A percentile compares a stretch with the other conserved stretches of the same genome.
Conservation (phyloP, 2,329 filamentous ascomycete genomes). For the Rasamsonia emersonii region DNA sequence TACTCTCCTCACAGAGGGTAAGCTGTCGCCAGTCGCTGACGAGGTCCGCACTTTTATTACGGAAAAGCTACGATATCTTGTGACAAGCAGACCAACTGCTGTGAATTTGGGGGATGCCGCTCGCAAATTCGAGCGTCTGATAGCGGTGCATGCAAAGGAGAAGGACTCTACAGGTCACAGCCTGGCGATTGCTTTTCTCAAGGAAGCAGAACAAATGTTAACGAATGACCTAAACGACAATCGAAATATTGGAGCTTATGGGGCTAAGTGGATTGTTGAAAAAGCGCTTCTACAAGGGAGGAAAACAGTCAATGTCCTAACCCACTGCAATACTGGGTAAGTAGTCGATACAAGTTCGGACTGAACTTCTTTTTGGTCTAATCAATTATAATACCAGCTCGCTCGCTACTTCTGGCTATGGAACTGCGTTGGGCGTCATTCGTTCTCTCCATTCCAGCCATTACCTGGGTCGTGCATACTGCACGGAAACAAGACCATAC, state of each 20-base stretch:
- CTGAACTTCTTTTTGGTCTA: slow-evolving; percentile 1
- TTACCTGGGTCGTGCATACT: slow-evolving; percentile 75
- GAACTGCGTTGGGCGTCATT: slow-evolving; percentile 89
- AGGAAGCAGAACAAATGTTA: slow-evolving; percentile 77
- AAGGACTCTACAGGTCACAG: slow-evolving; percentile 29
- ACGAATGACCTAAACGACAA: slow-evolving; percentile 83
- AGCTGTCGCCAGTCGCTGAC: slow-evolving; percentile 45
- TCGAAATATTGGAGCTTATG: slow-evolving; percentile 70
- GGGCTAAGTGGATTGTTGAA: slow-evolving; percentile 70
- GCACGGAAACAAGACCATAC: slow-evolving; percentile 93
- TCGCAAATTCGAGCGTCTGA: slow-evolving; percentile 61
- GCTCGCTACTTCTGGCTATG: slow-evolving; percentile 93
- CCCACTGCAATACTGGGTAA: slow-evolving; percentile 94
- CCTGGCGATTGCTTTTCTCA: slow-evolving; percentile 63
- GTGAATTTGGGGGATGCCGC: slow-evolving; percentile 92
- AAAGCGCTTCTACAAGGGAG: slow-evolving; percentile 43
- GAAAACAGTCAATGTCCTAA: slow-evolving; percentile 70
- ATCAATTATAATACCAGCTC: slow-evolving; percentile 45
- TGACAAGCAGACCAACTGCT: slow-evolving; percentile 83
- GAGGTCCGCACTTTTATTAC: slow-evolving; percentile 61
- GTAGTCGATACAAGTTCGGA: slow-evolving; percentile 12
- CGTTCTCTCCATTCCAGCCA: slow-evolving; percentile 63
- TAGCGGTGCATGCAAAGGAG: slow-evolving; percentile 38
- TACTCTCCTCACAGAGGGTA: slow-evolving; percentile 27
- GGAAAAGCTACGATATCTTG: slow-evolving; percentile 72